A percentile compares a stretch with the other conserved stretches of the same genome.
Conservation (phyloP, 768 basidiomycete species). For the Auricularia sp. region DNA sequence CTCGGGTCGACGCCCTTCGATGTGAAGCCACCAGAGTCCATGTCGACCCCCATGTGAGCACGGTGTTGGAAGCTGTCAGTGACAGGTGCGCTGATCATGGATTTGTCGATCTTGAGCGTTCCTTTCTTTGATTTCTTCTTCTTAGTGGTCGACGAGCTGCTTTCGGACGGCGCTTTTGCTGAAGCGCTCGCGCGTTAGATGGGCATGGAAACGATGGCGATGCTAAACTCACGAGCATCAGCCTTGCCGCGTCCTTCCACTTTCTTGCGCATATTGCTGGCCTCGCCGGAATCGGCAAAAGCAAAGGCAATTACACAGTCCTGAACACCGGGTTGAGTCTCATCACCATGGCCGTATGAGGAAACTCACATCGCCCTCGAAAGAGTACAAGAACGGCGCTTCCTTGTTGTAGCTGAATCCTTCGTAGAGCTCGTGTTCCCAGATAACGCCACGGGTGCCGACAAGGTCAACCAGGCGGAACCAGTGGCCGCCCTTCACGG, state of each 20-base stretch:
- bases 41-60: conserved; percentile 91
- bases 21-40: conserved; percentile 61
- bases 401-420: conserved; percentile 76
- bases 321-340: not conserved
- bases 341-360: no score
- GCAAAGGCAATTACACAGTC: conserved; percentile 1
- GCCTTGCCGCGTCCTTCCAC: conserved; percentile 56
- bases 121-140: conserved; percentile 36
- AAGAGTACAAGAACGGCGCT: conserved; percentile 85
- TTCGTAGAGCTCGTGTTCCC: conserved; percentile 87
- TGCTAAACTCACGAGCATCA: conserved; percentile 33
- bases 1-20: conserved; percentile 82
- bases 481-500: conserved; percentile 40
- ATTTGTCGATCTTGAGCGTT: conserved; percentile 78
- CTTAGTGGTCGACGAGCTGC: conserved; percentile 28
- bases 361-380: conserved; percentile 75
- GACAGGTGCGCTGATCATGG: conserved; percentile 78
- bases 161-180: conserved; percentile 36
- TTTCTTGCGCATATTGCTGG: conserved; percentile 77
- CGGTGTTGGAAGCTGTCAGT: conserved; percentile 76
- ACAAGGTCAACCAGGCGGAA: conserved; percentile 77
- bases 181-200: not conserved
- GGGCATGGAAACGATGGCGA: not conserved
- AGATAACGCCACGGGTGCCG: conserved; percentile 79
- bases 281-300: conserved; percentile 80